These are phyloP conservation scores for Marsdenia floribunda DNA, from an alignment of 257 asterid species.

Conservation along the genomic window DNA sequence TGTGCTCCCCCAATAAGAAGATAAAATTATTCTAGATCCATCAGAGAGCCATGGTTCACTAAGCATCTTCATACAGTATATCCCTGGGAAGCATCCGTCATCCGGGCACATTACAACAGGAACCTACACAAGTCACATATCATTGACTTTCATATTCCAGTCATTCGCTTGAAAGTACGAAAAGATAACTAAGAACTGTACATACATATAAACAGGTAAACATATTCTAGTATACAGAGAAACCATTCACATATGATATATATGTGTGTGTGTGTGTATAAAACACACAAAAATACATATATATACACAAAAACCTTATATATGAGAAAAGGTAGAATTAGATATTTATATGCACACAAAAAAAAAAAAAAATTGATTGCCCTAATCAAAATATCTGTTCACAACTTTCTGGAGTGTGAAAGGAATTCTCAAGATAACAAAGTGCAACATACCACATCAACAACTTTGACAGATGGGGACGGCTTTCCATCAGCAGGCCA, in stretches of 20 bases:
- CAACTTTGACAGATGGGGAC: constrained; percentile 33
- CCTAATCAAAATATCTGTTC: not conserved
- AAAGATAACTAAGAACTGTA: not conserved
- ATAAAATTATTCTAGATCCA: constrained; percentile 63
- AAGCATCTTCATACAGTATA: constrained; percentile 49
- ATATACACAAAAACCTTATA: not conserved
- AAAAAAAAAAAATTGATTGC: not conserved
- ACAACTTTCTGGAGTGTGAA: constrained; percentile 1
- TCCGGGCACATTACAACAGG: constrained; percentile 74
- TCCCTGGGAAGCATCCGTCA: constrained; percentile 82
- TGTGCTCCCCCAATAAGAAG: constrained; percentile 81
- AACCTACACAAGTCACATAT: constrained; percentile 45
- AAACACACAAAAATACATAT: too few relatives aligned
- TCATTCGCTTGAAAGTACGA: not conserved
- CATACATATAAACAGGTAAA: not conserved
- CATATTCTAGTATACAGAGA: not conserved
- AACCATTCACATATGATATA: not conserved
- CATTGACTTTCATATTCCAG: not conserved
- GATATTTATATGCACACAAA: not conserved
- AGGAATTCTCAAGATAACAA: constrained; percentile 1
- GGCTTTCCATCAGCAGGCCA: constrained; percentile 69
- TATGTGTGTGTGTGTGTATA: too few relatives aligned
- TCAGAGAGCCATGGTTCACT: constrained; percentile 85
- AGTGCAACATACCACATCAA: constrained; percentile 59
- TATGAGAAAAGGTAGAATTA: not conserved